Evolutionary conservation across 2,329 filamentous ascomycete genomes (phyloP), one percentile per base, ranked within the genome.

Genomic region (Fusarium subtropicale): DNA sequence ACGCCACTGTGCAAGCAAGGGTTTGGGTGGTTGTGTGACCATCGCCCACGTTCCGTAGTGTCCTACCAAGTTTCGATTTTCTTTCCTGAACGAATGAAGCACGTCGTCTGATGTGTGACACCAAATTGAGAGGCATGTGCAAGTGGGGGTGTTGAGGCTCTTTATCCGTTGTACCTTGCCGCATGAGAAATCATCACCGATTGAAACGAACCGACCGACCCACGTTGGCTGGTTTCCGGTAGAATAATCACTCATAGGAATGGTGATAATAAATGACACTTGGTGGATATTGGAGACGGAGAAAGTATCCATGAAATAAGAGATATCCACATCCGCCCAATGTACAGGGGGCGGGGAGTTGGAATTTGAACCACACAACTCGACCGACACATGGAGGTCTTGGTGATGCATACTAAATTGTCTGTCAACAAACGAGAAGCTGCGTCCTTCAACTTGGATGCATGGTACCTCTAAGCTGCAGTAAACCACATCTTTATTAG

Each of bases 341-440:
- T 52, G 7, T 56, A 68, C 68, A 71, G 59, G 68, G 68, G 68
- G 64, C 64, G 68, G 68, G 68, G 68, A 71, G 68, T 71, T 64
- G 28, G 36, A 31, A 39, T 45, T 50, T 68, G 34, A 54, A 56
- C 45, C 41, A 56, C 47, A 28, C 36, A 56, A 24, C 15, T 18
- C 5, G 16, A 26, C 22, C 3, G 20, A 26, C 22, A 44, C 8
- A 15, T 9, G 18, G 36, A 12, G 9, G 12, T 18, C 41, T 18
- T 50, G 36, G 31, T 20, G 24, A 55, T 36, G 8, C 11, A 24
- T 24, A 22, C 18, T n/a, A 13, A 22, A 31, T 42, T 7, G 6
- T 4, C 11, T 55, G 30, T 54, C 26, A 34, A 20, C 34, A 34
- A 28, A 39, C 31, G 9, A 11, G 10, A 39, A 20, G 12, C 24